phyloP scores from a whole-genome alignment of 2,329 filamentous ascomycete genomes.

The Dothideomycetidae sp. region DNA sequence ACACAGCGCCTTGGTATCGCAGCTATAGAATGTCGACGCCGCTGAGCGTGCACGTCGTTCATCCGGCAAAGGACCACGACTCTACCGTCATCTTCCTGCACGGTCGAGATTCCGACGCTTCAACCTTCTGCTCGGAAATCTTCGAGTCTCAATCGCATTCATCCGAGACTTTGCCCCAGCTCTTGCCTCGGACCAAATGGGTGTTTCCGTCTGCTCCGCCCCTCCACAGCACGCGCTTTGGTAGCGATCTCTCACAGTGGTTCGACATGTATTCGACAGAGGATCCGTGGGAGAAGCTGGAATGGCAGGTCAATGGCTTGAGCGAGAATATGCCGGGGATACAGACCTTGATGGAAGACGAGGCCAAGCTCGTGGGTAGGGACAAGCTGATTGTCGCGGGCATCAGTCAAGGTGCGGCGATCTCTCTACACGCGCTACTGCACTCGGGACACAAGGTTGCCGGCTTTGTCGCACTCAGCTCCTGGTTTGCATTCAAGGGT shows the following conservation, averaged over 20 bases:
- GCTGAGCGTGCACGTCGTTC: constrained; percentile 1
- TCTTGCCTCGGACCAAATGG: constrained; percentile 24
- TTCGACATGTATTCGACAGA: constrained; percentile 25
- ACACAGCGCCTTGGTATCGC: too few species aligned
- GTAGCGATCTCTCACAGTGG: constrained; percentile 23
- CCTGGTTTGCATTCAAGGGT: constrained; percentile 6
- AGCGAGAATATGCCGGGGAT: neutral
- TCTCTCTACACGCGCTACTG: constrained; percentile 5
- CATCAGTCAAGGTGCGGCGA: constrained; percentile 9
- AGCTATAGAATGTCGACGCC: constrained; percentile 2
- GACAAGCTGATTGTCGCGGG: constrained; percentile 8
- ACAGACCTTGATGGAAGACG: constrained; percentile 1
- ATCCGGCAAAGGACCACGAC: constrained; percentile 21
- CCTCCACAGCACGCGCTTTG: constrained; percentile 16
- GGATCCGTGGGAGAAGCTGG: constrained; percentile 16
- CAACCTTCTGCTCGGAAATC: constrained; percentile 28
- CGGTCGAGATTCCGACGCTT: constrained; percentile 28
- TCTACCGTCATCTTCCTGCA: constrained; percentile 36
- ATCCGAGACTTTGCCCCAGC: constrained; percentile 19
- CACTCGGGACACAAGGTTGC: neutral
- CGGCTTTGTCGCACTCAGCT: constrained; percentile 7
- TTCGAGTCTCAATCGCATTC: constrained; percentile 23
- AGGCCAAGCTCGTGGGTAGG: neutral
- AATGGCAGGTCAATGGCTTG: constrained; percentile 10
- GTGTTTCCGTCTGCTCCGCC: constrained; percentile 23